Evolutionary conservation across 208 protist species (phyloP), one percentile per base, ranked within the genome.

Genomic region (Trypanosoma lewisi): DNA sequence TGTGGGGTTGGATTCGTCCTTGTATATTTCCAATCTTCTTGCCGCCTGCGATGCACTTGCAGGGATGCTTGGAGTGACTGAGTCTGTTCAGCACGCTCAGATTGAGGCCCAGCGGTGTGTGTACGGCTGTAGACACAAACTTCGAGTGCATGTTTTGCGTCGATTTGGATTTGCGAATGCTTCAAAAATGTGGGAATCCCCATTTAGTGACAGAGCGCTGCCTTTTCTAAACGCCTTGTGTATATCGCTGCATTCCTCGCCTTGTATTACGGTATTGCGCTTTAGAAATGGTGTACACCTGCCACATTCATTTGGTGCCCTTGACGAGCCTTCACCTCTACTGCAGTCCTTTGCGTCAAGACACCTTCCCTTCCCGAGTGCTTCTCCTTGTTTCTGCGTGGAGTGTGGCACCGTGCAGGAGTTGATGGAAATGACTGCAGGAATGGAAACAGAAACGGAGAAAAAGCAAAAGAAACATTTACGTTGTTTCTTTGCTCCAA

Each of bases 1-100:
- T 21, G 63, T 75, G 11, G 78, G 78, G 8, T 59, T 75, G 30
- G 78, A 84, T 53, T 66, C 66, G 14, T 63, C 62, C 6, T 61
- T 55, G 56, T 77, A 84, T 66, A 39, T 67, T 27, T 64, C 73
- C 9, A 59, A 68, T 33, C 50, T 77, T 53, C 61, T 84, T 57
- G n/a, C 52, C 9, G 73, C 65, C 11, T 76, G 58, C 39, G 73
- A 80, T 51, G 67, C 68, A 25, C 74, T 84, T 56, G 66, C 70
- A 21, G 64, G 49, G 17, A 60, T 66, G 55, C 36, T 73, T 14
- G 51, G 21, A 1, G 58, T 74, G 54, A 52, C 50, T 7, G 70
- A 63, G 19, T 55, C 41, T 1, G 14, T 58, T 1, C 19, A 62
- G 31, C 12, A 27, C 14, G 30, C 37, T 5, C 47, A 54, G 48